Evolutionary conservation across 202 grass and related monocot genomes (phyloP).

Genomic region (Panicum hallii): DNA sequence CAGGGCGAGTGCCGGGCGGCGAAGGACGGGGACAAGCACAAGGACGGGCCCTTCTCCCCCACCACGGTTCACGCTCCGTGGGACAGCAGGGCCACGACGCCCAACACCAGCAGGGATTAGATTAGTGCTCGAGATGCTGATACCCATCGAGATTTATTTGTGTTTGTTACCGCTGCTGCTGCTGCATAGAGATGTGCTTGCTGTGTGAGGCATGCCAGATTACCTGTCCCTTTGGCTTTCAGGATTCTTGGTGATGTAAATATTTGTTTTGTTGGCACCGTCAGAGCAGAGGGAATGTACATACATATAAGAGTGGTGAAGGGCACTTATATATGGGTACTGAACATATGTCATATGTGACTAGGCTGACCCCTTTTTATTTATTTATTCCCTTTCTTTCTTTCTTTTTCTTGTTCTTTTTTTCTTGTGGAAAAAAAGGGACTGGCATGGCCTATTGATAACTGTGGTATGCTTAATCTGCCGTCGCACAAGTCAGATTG

Average conservation of each 20-base stretch:
- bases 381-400: background rate
- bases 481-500: background rate
- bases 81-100: constrained; percentile 74
- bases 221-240: constrained; percentile 19
- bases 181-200: background rate
- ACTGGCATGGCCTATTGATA: background rate
- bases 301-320: constrained; percentile 37
- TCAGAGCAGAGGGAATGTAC: constrained; percentile 46
- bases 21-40: constrained; percentile 46
- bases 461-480: background rate
- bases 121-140: background rate
- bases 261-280: constrained; percentile 37
- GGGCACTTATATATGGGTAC: background rate
- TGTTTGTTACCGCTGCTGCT: background rate
- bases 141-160: background rate
- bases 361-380: background rate
- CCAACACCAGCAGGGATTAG: constrained; percentile 56
- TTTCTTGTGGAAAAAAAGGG: background rate
- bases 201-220: constrained; percentile 23
- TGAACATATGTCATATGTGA: background rate
- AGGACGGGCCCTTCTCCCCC: constrained; percentile 54
- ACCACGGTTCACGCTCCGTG: constrained; percentile 65
- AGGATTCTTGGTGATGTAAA: constrained; percentile 34
- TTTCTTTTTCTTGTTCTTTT: background rate
- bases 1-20: constrained; percentile 30